phyloP scores from a whole-genome alignment of 768 basidiomycete species.

The Pluteus cervinus region DNA sequence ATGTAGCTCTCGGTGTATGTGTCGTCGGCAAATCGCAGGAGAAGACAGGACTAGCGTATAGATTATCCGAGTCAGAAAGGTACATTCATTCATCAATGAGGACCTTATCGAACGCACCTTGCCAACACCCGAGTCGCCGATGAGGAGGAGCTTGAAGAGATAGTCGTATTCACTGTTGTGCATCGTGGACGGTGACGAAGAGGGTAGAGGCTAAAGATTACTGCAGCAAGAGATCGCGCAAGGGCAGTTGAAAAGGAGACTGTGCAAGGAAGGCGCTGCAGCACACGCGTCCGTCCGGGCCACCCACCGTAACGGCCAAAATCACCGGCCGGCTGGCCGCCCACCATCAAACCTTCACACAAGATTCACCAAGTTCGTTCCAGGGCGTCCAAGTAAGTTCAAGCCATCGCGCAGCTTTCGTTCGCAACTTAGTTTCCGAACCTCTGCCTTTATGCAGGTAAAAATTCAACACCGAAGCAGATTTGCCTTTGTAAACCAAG shows the following conservation, averaged over 20 bases:
- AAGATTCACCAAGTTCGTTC: too few species aligned
- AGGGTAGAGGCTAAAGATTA: constrained; percentile 16
- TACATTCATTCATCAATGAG: too few species aligned
- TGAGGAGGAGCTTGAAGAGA: constrained; percentile 93
- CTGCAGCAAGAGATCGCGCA: constrained; percentile 21
- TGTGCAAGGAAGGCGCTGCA: constrained; percentile 27
- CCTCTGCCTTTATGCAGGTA: too few species aligned
- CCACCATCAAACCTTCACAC: too few species aligned
- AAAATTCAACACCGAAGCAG: too few species aligned
- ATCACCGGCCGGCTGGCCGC: too few species aligned
- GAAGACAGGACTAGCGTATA: constrained; percentile 70
- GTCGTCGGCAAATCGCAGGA: constrained; percentile 92
- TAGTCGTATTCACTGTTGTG: constrained; percentile 94
- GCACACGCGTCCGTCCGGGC: too few species aligned
- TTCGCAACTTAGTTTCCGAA: too few species aligned
- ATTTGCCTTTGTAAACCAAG: too few species aligned
- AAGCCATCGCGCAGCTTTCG: too few species aligned
- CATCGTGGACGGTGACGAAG: constrained; percentile 40
- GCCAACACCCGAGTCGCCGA: constrained; percentile 93
- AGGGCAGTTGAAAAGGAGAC: constrained; percentile 23
- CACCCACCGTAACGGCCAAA: too few species aligned
- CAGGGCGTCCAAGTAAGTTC: too few species aligned
- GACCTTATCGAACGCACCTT: constrained; percentile 48
- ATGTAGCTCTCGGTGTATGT: constrained; percentile 98
- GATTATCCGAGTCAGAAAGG: constrained; percentile 1